These are phyloP conservation scores for Aspergillus fructus DNA, from an alignment of 2,329 filamentous ascomycete species.

Conservation along the genomic window DNA sequence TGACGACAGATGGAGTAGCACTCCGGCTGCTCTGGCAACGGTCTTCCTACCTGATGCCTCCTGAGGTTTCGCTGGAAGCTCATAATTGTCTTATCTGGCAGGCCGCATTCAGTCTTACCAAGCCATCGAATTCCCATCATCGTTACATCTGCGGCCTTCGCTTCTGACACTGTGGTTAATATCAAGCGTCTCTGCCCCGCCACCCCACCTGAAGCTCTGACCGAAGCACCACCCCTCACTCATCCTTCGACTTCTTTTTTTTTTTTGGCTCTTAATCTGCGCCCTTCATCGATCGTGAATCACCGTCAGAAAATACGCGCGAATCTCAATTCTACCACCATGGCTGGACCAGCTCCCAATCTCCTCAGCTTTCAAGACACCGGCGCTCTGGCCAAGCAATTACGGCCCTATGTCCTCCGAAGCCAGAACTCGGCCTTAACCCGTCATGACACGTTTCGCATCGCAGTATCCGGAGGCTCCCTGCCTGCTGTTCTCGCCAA, in stretches of 20 bases:
- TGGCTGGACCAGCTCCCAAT: slow-evolving; percentile 49
- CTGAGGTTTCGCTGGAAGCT: background rate
- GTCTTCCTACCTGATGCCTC: background rate
- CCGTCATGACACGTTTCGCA: slow-evolving; percentile 82
- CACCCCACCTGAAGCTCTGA: slow-evolving; percentile 17
- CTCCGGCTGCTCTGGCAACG: background rate
- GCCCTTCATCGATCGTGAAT: background rate
- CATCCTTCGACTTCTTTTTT: background rate
- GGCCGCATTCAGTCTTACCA: background rate
- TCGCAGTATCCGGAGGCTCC: slow-evolving; percentile 91
- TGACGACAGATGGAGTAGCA: background rate
- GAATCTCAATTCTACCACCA: slow-evolving; percentile 21
- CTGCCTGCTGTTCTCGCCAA: slow-evolving; percentile 84
- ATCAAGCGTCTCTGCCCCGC: slow-evolving; percentile 15
- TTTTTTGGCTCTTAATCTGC: background rate
- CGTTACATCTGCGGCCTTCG: slow-evolving; percentile 7
- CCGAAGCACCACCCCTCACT: background rate
- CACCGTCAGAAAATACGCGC: background rate
- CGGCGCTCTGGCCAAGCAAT: slow-evolving; percentile 69
- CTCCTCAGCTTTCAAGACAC: slow-evolving; percentile 77
- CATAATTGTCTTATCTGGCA: background rate
- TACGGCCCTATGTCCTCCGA: slow-evolving; percentile 80
- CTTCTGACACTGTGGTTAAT: slow-evolving; percentile 8
- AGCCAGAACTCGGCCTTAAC: slow-evolving; percentile 75
- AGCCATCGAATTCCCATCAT: background rate